A percentile compares a stretch with the other conserved stretches of the same genome.
Conservation (phyloP, 345 rosid species). For the Melaleuca quinquenervia region DNA sequence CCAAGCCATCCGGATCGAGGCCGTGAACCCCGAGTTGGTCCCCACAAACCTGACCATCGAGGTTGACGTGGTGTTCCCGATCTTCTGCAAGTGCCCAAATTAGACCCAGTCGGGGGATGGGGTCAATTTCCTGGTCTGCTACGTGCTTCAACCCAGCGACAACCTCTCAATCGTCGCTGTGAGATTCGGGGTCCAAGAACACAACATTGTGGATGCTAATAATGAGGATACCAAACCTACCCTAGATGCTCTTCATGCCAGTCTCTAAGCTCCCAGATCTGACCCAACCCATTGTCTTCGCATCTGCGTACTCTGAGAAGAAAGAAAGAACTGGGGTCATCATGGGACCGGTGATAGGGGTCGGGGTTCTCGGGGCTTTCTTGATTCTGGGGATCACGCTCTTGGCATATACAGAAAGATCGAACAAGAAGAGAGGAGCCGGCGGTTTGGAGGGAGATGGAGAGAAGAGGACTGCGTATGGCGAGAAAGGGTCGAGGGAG, state of each 20-base stretch:
- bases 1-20: too few species aligned
- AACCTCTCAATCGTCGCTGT: constrained; percentile 39
- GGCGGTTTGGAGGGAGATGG: constrained; percentile 1
- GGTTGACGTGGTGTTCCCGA: constrained; percentile 25
- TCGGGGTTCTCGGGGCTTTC: constrained; percentile 25
- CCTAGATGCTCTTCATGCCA: constrained; percentile 50
- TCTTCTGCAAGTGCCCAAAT: constrained; percentile 61
- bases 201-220: constrained; percentile 25
- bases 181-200: constrained; percentile 25
- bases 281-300: constrained; percentile 23
- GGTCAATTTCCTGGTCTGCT: constrained; percentile 36
- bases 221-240: constrained; percentile 16
- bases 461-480: constrained; percentile 10
- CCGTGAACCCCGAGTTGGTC: constrained; percentile 39
- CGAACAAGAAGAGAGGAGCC: constrained; percentile 6
- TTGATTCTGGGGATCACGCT: constrained; percentile 14
- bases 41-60: constrained; percentile 34
- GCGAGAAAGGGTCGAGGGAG: constrained; percentile 1
- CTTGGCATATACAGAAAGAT: constrained; percentile 15
- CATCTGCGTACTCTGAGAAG: constrained; percentile 11
- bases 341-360: constrained; percentile 40
- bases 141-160: constrained; percentile 58
- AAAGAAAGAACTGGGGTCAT: constrained; percentile 30
- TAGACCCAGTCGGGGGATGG: constrained; percentile 13
- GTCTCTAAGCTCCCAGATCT: constrained; percentile 32